Percentiles rank a stretch among this genome's conserved stretches.
Conservation (phyloP, 2,329 filamentous ascomycete genomes). For the Onygenales sp. region DNA sequence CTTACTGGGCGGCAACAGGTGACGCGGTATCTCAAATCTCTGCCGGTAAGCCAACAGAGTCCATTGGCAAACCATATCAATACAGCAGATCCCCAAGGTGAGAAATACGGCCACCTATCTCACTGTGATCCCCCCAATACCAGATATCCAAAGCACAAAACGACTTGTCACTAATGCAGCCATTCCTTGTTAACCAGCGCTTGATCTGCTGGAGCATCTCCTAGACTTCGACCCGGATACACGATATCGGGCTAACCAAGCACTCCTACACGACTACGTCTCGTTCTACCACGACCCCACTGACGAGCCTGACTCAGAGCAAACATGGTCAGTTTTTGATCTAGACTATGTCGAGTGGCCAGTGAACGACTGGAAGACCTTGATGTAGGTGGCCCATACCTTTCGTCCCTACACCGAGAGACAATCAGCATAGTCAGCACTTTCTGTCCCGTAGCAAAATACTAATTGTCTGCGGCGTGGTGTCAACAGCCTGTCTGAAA, state of each 20-base stretch:
- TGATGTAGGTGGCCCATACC: not conserved
- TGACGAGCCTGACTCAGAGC: not conserved
- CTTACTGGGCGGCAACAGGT: not conserved
- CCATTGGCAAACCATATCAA: not conserved
- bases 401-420: no score
- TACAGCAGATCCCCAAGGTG: not conserved
- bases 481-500: not conserved
- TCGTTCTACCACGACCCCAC: not conserved
- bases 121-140: no score
- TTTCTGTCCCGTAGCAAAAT: not conserved
- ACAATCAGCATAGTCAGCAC: not conserved
- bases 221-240: not conserved
- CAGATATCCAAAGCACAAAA: not conserved
- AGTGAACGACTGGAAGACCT: not conserved
- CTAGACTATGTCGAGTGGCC: constrained; percentile 1
- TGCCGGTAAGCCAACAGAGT: not conserved
- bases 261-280: not conserved
- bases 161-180: not conserved
- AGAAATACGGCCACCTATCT: not conserved
- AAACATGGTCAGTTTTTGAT: not conserved
- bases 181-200: not conserved
- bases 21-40: not conserved
- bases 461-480: not conserved
- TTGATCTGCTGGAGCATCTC: not conserved
- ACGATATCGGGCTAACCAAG: not conserved